These are phyloP conservation scores for Globomyces pollinis-pini DNA, from an alignment of 192 early-diverging fungal genomes.

Conservation along the genomic window DNA sequence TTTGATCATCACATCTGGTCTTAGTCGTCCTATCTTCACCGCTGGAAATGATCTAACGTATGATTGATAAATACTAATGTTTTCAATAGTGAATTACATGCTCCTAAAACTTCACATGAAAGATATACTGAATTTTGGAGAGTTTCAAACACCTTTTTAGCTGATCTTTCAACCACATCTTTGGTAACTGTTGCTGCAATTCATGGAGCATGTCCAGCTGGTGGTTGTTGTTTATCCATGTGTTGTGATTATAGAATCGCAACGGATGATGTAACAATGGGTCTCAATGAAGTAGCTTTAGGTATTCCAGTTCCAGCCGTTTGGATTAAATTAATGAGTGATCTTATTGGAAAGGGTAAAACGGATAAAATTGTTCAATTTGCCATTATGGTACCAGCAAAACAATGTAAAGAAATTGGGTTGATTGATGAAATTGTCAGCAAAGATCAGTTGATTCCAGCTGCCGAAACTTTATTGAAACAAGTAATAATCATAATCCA, in stretches of 20 bases:
- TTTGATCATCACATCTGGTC: conserved; percentile 32
- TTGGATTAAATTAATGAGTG: conserved; percentile 33
- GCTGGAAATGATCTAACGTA: conserved; percentile 41
- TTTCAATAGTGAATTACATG: conserved; percentile 36
- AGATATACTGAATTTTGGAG: conserved; percentile 36
- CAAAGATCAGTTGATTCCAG: conserved; percentile 20
- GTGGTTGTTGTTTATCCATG: conserved; percentile 32
- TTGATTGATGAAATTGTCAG: conserved; percentile 35
- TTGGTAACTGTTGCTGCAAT: conserved; percentile 32
- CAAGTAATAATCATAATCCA: background rate
- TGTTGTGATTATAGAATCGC: conserved; percentile 36
- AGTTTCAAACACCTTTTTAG: conserved; percentile 33
- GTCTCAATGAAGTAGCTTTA: conserved; percentile 25
- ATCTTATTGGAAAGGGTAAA: conserved; percentile 24
- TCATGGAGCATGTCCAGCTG: conserved; percentile 40
- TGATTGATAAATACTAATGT: background rate
- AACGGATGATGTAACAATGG: conserved; percentile 22
- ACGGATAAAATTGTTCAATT: conserved; percentile 25
- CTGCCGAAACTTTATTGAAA: conserved; percentile 19
- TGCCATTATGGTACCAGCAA: conserved; percentile 25
- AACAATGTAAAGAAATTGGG: conserved; percentile 24
- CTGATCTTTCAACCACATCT: conserved; percentile 20
- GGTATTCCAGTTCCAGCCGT: conserved; percentile 33
- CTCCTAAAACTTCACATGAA: conserved; percentile 24
- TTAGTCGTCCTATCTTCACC: conserved; percentile 34